Base-by-base conservation (phyloP, 1,284 basidiomycete genomes). In the Leccinum solheimii region DNA sequence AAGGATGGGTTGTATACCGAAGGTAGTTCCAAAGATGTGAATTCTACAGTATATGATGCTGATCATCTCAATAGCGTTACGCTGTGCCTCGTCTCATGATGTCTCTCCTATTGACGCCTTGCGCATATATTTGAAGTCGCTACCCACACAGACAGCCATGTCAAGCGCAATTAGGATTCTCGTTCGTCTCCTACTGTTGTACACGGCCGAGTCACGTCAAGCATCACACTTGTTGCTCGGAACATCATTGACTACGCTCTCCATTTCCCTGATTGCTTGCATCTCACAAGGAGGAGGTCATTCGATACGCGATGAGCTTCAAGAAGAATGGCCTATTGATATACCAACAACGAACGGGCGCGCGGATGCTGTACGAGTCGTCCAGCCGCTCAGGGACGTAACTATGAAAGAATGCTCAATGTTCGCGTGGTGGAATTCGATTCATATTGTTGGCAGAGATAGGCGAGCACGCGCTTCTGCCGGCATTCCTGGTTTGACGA, bases 211-310 rank as follows among this genome's bases (percentile, higher is more conserved):
- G 21, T 78, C 82, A 1, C 82, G 81, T 4, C 72, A 75, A 10
- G 86, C 88, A 53, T 91, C 91, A 0, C 92, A 95, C 71, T 78
- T 95, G 9, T 77, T 94, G 5, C 79, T 94, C n/a, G 93, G 92
- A 60, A 90, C 92, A 23, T 91, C 88, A 1, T 79, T 94, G 14
- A 94, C 94, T 0, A 86, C 90, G 0, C 81, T 95, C 16, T 92
- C 93, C 0, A 82, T 94, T 55, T 84, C 86, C 11, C 78, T 95
- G 43, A 90, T 95, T 61, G 86, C 88, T 1, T 86, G 83, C 9
- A 87, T 95, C 55, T 84, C 91, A 0, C 85, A 88, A 68, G 94
- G 94, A n/a, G 85, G 86, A 2, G 94, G 93, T 0, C 93, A 90
- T 75, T 80, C 84, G 2, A 80, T 95, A 9, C 84, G 81, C 13